Conservation (phyloP, 2,329 filamentous ascomycete genomes). For the Byssochlamys sp. region DNA sequence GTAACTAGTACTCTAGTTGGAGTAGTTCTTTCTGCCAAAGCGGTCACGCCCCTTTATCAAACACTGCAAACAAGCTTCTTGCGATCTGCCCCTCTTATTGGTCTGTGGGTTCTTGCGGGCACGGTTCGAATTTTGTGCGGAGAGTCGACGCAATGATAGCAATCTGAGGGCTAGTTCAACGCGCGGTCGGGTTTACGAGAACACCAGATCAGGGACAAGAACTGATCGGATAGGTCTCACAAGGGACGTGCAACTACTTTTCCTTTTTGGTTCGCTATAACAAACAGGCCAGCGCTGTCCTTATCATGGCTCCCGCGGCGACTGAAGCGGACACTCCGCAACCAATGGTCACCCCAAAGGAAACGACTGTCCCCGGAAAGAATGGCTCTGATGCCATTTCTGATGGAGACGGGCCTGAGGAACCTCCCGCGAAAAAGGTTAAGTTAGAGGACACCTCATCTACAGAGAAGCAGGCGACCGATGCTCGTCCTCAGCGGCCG, state of each 20-base stretch:
- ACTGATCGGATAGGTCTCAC: background rate
- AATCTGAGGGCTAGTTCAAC: background rate
- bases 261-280: background rate
- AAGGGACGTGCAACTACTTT: background rate
- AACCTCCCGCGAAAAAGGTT: constrained; percentile 50
- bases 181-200: background rate
- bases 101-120: background rate
- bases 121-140: background rate
- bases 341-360: background rate
- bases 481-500: constrained; percentile 23
- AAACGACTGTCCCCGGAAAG: constrained; percentile 12
- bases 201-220: background rate
- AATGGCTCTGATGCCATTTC: constrained; percentile 14
- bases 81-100: background rate
- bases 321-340: background rate
- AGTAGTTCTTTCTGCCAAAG: background rate
- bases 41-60: background rate
- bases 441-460: constrained; percentile 40
- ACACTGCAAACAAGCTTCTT: background rate
- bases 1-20: background rate
- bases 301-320: background rate
- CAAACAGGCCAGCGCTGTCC: background rate
- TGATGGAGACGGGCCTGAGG: constrained; percentile 22
- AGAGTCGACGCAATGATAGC: background rate
- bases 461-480: constrained; percentile 14